Evolutionary conservation across 192 early-diverging fungal genomes (phyloP), one percentile per base, ranked within the genome.

Genomic region (Umbelopsis sp.): DNA sequence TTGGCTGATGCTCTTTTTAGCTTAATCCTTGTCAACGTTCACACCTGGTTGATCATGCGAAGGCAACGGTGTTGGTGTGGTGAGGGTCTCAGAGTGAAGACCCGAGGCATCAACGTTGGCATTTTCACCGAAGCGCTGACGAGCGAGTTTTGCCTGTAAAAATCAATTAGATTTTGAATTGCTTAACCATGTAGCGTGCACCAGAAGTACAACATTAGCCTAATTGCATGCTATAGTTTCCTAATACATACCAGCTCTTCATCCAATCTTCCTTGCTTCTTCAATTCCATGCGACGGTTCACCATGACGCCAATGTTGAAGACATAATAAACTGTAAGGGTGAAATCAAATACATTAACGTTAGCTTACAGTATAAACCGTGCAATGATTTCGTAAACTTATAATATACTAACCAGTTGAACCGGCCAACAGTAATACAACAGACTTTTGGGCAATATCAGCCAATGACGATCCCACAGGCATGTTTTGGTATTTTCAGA

Each of bases 381-480:
- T 41, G 38, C 12, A 41, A 6, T 1, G 4, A 11, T 1, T 11
- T 41, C 12, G n/a, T 41, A 41, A 0, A 41, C 0, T 41, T 1
- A 41, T 11, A 41, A 5, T 3, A 17, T 3, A 11, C 29, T 41
- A 70, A 78, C 76, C 65, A 26, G 76, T 78, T 32, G 77, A 74
- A 7, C 77, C 77, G 17, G 77, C 77, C 26, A 78, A 52, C 21
- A 78, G 70, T 32, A 78, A 31, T 21, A 78, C 77, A 8, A 73
- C 68, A 10, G 77, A 78, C 66, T 78, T 78, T 36, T 78, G 77
- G 22, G 77, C 77, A 74, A 78, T 66, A 47, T 78, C 77, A 59
- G 77, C 77, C 32, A 78, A 68, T 29, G 54, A 47, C 26, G 65
- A 70, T 8, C 49, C 45, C 10, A 65, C 50, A 22, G 72, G 50